Percentiles rank a stretch among this genome's conserved stretches.
These are phyloP conservation scores for Globisporangium nodosum DNA, from an alignment of 352 stramenopile species.

Conservation along the genomic window DNA sequence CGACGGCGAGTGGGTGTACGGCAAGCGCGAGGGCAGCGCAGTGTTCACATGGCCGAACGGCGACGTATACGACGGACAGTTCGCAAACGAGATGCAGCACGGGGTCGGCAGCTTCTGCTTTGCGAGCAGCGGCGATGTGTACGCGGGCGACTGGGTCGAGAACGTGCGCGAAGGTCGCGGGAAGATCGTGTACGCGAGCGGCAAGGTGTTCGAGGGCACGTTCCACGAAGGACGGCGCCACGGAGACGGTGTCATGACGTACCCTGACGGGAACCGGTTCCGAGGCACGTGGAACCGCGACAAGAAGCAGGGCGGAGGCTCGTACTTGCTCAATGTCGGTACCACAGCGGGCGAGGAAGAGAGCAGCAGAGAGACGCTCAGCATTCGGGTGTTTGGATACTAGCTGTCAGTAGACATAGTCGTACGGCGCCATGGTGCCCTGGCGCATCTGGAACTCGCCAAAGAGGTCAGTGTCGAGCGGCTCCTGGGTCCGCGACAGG, in stretches of 20 bases:
- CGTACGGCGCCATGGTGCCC: slow-evolving; percentile 61
- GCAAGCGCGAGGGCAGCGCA: slow-evolving; percentile 70
- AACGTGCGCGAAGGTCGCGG: slow-evolving; percentile 81
- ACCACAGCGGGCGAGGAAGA: slow-evolving; percentile 4
- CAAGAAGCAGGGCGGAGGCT: slow-evolving; percentile 80
- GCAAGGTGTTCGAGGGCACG: slow-evolving; percentile 81
- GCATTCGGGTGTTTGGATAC: slow-evolving; percentile 42
- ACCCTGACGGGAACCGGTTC: slow-evolving; percentile 76
- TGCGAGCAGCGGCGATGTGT: slow-evolving; percentile 38
- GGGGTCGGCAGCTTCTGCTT: slow-evolving; percentile 67
- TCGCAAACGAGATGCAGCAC: slow-evolving; percentile 76
- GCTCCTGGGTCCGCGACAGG: slow-evolving; percentile 38
- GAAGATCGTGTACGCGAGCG: slow-evolving; percentile 66
- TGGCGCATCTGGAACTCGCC: slow-evolving; percentile 51
- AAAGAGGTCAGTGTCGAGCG: slow-evolving; percentile 53
- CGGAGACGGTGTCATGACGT: slow-evolving; percentile 75
- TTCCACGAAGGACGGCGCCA: slow-evolving; percentile 77
- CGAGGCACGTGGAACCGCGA: slow-evolving; percentile 86
- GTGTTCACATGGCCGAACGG: slow-evolving; percentile 82
- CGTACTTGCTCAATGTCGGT: slow-evolving; percentile 43
- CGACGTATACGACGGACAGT: slow-evolving; percentile 79
- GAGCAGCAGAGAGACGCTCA: slow-evolving; percentile 9
- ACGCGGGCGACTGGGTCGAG: slow-evolving; percentile 74
- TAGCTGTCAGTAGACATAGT: slow-evolving; percentile 56
- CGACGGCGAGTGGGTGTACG: slow-evolving; percentile 55